Percentiles rank a stretch among this genome's conserved stretches.
phyloP scores from a whole-genome alignment of 2,329 filamentous ascomycete genomes.

The Fusarium sublunatum region DNA sequence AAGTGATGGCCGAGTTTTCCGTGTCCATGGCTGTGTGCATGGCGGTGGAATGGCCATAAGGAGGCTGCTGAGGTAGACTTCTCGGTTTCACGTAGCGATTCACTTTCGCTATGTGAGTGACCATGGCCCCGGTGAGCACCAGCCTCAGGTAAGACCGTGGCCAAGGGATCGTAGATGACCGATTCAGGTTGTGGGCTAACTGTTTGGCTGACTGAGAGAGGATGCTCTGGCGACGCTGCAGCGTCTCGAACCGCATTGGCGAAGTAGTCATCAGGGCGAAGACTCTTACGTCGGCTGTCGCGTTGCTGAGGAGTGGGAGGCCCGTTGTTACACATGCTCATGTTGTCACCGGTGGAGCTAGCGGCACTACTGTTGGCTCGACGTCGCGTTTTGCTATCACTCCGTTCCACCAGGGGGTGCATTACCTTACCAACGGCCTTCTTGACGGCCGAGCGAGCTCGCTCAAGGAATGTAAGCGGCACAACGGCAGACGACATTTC shows the following conservation, averaged over 20 bases:
- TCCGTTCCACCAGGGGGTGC: conserved; percentile 68
- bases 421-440: conserved; percentile 74
- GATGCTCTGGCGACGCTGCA: conserved; percentile 36
- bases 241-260: conserved; percentile 54
- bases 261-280: conserved; percentile 68
- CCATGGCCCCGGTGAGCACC: conserved; percentile 42
- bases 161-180: conserved; percentile 55
- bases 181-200: conserved; percentile 42
- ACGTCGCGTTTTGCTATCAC: conserved; percentile 64
- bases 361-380: conserved; percentile 71
- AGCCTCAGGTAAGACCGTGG: conserved; percentile 52
- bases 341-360: conserved; percentile 70
- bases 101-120: conserved; percentile 45
- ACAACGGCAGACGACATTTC: conserved; percentile 93
- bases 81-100: conserved; percentile 40
- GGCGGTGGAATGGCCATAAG: conserved; percentile 52
- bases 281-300: conserved; percentile 64
- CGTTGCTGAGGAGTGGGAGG: conserved; percentile 62
- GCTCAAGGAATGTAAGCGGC: conserved; percentile 86
- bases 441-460: conserved; percentile 81
- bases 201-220: conserved; percentile 43
- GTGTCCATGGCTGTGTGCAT: conserved; percentile 55
- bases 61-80: conserved; percentile 43
- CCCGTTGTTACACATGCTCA: conserved; percentile 57
- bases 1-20: conserved; percentile 54